These are phyloP conservation scores for Panus rudis DNA, from an alignment of 768 basidiomycete genomes.

Conservation along the genomic window DNA sequence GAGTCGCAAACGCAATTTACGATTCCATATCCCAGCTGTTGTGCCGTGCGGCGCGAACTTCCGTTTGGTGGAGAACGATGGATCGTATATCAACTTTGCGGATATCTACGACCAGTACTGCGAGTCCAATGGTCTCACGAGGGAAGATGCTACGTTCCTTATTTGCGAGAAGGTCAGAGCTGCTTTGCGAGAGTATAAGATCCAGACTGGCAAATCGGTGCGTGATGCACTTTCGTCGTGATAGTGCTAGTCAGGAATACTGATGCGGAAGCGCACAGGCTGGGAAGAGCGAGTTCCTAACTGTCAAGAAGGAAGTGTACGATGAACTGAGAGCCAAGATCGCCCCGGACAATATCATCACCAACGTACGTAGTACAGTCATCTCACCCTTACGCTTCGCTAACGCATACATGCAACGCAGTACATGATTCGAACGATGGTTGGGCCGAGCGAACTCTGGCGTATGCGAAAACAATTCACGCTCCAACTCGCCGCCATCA, in stretches of 20 bases:
- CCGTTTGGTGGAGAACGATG: conserved; percentile 85
- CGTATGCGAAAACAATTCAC: conserved; percentile 97
- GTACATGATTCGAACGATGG: conserved; percentile 91
- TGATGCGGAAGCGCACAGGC: conserved; percentile 38
- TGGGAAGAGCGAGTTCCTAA: conserved; percentile 57
- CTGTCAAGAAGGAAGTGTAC: conserved; percentile 74
- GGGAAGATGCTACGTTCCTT: conserved; percentile 84
- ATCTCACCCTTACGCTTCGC: conserved; percentile 2
- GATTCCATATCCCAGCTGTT: conserved; percentile 86
- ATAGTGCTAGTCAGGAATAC: neutral
- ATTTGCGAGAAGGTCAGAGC: conserved; percentile 80
- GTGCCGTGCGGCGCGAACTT: conserved; percentile 78
- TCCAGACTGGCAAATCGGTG: conserved; percentile 37
- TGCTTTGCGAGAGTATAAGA: conserved; percentile 52
- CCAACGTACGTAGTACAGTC: conserved; percentile 48
- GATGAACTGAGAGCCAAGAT: conserved; percentile 86
- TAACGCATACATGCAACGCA: conserved; percentile 23
- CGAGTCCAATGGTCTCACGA: conserved; percentile 59
- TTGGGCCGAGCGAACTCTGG: conserved; percentile 81
- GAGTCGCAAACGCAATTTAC: conserved; percentile 82
- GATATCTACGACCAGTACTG: conserved; percentile 95
- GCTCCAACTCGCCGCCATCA: conserved; percentile 75
- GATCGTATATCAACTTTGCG: conserved; percentile 83
- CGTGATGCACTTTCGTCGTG: conserved; percentile 1
- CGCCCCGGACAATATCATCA: conserved; percentile 83